Percentiles rank a stretch among this genome's conserved stretches.
Evolutionary conservation across 495 filamentous ascomycete species (phyloP).

Genomic region (Trypethelium eluteriae): DNA sequence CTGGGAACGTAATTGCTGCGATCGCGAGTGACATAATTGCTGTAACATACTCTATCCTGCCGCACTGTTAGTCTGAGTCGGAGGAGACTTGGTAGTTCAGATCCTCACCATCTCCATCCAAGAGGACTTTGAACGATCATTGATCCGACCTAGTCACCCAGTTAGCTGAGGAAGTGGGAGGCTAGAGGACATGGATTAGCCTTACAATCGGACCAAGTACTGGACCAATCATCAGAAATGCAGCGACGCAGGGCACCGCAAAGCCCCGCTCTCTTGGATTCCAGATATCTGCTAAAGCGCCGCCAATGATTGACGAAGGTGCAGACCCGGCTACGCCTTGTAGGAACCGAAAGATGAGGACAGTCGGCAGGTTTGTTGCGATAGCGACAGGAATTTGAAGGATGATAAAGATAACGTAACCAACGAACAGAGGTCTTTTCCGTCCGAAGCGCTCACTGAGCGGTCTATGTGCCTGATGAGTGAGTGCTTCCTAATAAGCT

Average conservation of each 20-base stretch:
- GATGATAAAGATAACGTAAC: constrained; percentile 49
- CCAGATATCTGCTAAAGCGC: constrained; percentile 58
- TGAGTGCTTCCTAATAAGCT: no score
- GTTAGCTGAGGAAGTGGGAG: background rate
- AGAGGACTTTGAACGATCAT: constrained; percentile 27
- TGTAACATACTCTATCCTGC: constrained; percentile 16
- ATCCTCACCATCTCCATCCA: constrained; percentile 47
- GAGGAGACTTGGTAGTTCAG: background rate
- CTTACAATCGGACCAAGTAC: constrained; percentile 45
- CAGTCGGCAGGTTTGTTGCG: constrained; percentile 50
- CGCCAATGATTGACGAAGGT: constrained; percentile 53
- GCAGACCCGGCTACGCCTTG: constrained; percentile 43
- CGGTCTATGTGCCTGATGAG: constrained; percentile 34
- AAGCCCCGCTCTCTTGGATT: constrained; percentile 50
- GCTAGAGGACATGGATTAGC: background rate
- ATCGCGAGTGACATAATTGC: constrained; percentile 10
- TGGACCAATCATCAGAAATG: constrained; percentile 46
- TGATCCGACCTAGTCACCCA: constrained; percentile 13
- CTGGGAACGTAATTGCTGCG: constrained; percentile 37
- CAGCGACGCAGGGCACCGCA: constrained; percentile 46
- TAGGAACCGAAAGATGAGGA: constrained; percentile 57
- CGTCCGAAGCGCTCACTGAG: constrained; percentile 53
- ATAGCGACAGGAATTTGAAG: constrained; percentile 58
- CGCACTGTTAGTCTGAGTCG: background rate
- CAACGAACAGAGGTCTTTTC: constrained; percentile 48